Evolutionary conservation across 768 basidiomycete species (phyloP), one percentile per base, ranked within the genome.

Genomic region (Lenzites betulinus): DNA sequence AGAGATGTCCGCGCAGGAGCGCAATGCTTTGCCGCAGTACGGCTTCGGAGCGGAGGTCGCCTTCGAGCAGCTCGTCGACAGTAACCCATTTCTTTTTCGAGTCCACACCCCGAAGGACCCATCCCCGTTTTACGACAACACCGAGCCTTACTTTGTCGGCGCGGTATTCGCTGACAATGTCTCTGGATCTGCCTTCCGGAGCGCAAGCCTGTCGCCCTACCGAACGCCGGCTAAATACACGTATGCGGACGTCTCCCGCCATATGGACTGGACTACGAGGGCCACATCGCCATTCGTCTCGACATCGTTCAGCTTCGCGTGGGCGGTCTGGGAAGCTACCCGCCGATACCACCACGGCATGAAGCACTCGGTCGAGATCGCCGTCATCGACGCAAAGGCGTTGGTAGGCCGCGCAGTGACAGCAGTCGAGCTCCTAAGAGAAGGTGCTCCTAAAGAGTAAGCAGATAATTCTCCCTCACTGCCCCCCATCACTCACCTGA

Each of bases 301-400:
- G 2, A 81, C 88, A 2, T 90, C 90, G 6, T 91, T 92, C 71
- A 91, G 87, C 75, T 89, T 92, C 64, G 82, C 81, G 38, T 92
- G 90, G 90, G 85, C 89, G 8, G 79, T 92, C 38, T 92, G 89
- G 89, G 90, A 92, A 70, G 90, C 89, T 4, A 79, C 88, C 22
- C 78, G 88, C 58, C 83, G 90, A n/a, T 90, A 89, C 68, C 83
- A 86, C 65, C 74, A 79, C 38, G 85, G 85, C 39, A 74, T 90
- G 54, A 92, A 92, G 71, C 88, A 90, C 62, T 84, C 89, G 57
- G 75, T 92, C 28, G 82, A 92, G 70, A 90, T 92, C 62, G 90
- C 90, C 15, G 77, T 92, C 58, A 91, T 92, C 67, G 89, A 92
- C 75, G 83, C 88, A 2, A 75, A 74, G 48, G 81, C 83, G 52